Conservation (phyloP, 345 rosid species). For the Combretum micranthum region DNA sequence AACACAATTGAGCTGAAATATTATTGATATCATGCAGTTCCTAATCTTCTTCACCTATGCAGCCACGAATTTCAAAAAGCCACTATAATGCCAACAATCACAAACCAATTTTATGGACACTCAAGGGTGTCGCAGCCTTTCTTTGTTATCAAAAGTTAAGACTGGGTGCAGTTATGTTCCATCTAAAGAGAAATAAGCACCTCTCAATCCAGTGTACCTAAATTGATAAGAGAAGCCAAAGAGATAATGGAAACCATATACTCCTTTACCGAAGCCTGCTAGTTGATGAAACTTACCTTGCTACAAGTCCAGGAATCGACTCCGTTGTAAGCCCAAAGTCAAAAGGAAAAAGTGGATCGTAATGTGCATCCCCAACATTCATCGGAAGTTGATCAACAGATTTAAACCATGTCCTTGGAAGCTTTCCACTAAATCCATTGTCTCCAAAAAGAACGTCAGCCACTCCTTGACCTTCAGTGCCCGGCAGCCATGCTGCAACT, state of each 20-base stretch:
- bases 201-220: background rate
- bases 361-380: slow-evolving; percentile 68
- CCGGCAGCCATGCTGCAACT: slow-evolving; percentile 93
- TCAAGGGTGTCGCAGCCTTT: too few relatives aligned
- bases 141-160: too few relatives aligned
- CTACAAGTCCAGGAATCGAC: slow-evolving; percentile 43
- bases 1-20: too few relatives aligned
- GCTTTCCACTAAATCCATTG: slow-evolving; percentile 77
- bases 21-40: too few relatives aligned
- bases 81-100: too few relatives aligned
- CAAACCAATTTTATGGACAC: too few relatives aligned
- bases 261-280: background rate
- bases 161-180: too few relatives aligned
- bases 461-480: slow-evolving; percentile 92
- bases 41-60: too few relatives aligned
- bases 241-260: background rate
- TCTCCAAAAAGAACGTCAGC: slow-evolving; percentile 84
- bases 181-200: too few relatives aligned
- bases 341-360: slow-evolving; percentile 78
- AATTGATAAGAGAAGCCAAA: background rate
- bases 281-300: slow-evolving; percentile 33
- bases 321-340: slow-evolving; percentile 79
- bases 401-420: slow-evolving; percentile 86
- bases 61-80: too few relatives aligned
- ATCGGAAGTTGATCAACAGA: slow-evolving; percentile 86